A percentile compares a stretch with the other conserved stretches of the same genome.
Evolutionary conservation across 2,329 filamentous ascomycete genomes (phyloP).

Genomic region (Talaromyces sp.): DNA sequence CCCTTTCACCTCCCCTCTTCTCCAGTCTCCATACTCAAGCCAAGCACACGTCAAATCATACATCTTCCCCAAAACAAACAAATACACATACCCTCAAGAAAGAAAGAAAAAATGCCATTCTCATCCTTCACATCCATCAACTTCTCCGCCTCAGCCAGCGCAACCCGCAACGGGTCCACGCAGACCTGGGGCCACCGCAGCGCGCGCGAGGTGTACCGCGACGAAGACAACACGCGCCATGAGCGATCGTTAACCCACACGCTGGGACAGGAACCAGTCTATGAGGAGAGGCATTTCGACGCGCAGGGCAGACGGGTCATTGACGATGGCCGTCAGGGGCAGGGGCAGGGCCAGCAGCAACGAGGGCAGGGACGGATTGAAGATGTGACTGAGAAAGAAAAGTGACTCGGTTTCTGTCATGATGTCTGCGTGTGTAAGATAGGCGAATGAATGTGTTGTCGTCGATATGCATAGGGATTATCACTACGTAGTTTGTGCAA

Average conservation of each 20-base stretch:
- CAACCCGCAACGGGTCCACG: conserved; percentile 13
- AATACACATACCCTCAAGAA: neutral
- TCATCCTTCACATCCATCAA: conserved; percentile 13
- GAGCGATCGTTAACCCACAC: conserved; percentile 15
- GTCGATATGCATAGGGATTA: neutral
- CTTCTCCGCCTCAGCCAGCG: conserved; percentile 2
- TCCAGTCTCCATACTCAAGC: no score
- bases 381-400: conserved; percentile 14
- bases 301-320: conserved; percentile 12
- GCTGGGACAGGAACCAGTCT: conserved; percentile 14
- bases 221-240: conserved; percentile 11
- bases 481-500: neutral
- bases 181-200: conserved; percentile 17
- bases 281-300: conserved; percentile 17
- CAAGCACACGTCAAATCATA: neutral
- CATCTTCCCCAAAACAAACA: neutral
- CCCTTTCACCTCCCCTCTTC: no score
- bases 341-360: neutral
- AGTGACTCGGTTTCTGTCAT: neutral
- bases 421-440: neutral
- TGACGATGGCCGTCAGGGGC: neutral
- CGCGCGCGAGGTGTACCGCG: conserved; percentile 9
- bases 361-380: conserved; percentile 9
- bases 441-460: neutral
- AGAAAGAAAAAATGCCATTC: conserved; percentile 9